These are phyloP conservation scores for Peronospora farinosa DNA, from an alignment of 352 stramenopile genomes.

Conservation along the genomic window DNA sequence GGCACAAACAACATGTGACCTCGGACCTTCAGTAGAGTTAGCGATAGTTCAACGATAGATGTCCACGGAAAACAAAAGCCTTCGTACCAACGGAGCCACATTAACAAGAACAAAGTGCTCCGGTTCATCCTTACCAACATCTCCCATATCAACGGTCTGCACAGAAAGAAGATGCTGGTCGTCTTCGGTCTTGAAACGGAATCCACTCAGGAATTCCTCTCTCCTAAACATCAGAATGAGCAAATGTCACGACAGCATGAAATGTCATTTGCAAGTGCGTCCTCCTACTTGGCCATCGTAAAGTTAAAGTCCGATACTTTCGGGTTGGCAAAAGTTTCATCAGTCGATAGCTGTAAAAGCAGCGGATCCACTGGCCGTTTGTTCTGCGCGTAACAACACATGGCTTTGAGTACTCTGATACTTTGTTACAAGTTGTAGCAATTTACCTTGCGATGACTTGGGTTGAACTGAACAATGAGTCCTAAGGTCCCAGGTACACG, in stretches of 20 bases:
- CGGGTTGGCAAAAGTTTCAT: neutral
- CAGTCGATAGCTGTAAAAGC: slow-evolving; percentile 9
- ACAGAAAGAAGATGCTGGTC: slow-evolving; percentile 14
- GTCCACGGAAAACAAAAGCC: neutral
- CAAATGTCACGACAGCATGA: neutral
- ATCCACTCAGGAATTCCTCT: slow-evolving; percentile 40
- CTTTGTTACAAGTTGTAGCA: neutral
- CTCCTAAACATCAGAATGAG: slow-evolving; percentile 20
- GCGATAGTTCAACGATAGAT: neutral
- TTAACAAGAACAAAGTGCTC: slow-evolving; percentile 52
- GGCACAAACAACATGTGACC: slow-evolving; percentile 56
- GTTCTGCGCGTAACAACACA: slow-evolving; percentile 12
- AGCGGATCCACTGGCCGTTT: slow-evolving; percentile 40
- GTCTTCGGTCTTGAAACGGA: slow-evolving; percentile 18
- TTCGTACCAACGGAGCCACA: slow-evolving; percentile 53
- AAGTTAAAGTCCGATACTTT: slow-evolving; percentile 46
- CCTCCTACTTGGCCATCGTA: slow-evolving; percentile 42
- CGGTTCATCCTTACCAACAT: slow-evolving; percentile 1
- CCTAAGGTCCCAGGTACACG: slow-evolving; percentile 30
- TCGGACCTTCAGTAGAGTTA: slow-evolving; percentile 31
- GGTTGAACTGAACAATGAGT: slow-evolving; percentile 41
- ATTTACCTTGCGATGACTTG: slow-evolving; percentile 32
- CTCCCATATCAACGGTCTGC: slow-evolving; percentile 3
- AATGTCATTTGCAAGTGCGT: neutral
- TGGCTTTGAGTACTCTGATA: neutral